Conservation (phyloP, 495 filamentous ascomycete genomes). For the Daldinia concentrica region DNA sequence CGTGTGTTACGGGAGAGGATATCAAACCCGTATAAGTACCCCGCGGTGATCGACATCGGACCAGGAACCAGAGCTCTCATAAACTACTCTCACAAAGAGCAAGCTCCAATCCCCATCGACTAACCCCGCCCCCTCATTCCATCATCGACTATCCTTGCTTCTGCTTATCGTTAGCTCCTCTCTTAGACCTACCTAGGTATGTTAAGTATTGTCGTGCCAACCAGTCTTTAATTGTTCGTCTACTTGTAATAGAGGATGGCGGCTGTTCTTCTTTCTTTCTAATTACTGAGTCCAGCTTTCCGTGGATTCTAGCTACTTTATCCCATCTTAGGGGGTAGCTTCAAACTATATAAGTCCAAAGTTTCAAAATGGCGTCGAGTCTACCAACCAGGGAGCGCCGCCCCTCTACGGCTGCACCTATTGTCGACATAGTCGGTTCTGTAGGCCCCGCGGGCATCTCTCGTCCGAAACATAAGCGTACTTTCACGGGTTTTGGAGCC, state of each 20-base stretch:
- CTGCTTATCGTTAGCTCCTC: conserved; percentile 17
- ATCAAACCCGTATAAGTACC: conserved; percentile 4
- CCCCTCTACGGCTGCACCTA: conserved; percentile 81
- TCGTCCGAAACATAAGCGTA: conserved; percentile 95
- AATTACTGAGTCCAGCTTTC: conserved; percentile 19
- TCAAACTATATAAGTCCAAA: conserved; percentile 7
- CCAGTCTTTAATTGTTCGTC: conserved; percentile 1
- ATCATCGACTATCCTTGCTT: conserved; percentile 25
- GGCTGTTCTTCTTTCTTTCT: conserved; percentile 7
- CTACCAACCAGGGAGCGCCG: conserved; percentile 63
- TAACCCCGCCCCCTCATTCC: conserved; percentile 42
- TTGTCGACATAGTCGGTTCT: conserved; percentile 82
- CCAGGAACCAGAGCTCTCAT: conserved; percentile 35
- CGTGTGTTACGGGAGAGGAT: conserved; percentile 12
- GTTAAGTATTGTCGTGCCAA: conserved; percentile 25
- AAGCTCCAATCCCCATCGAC: conserved; percentile 33
- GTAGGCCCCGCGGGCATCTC: conserved; percentile 74
- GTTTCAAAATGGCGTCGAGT: conserved; percentile 49
- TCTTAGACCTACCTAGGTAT: conserved; percentile 12
- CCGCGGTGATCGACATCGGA: conserved; percentile 35
- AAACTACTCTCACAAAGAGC: conserved; percentile 9
- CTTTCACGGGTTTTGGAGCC: conserved; percentile 88
- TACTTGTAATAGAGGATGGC: conserved; percentile 14
- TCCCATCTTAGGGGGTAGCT: conserved; percentile 6
- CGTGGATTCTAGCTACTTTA: not conserved